A percentile compares a stretch with the other conserved stretches of the same genome.
phyloP scores from a whole-genome alignment of 1,284 basidiomycete species.

The Irpex rosettiformis region DNA sequence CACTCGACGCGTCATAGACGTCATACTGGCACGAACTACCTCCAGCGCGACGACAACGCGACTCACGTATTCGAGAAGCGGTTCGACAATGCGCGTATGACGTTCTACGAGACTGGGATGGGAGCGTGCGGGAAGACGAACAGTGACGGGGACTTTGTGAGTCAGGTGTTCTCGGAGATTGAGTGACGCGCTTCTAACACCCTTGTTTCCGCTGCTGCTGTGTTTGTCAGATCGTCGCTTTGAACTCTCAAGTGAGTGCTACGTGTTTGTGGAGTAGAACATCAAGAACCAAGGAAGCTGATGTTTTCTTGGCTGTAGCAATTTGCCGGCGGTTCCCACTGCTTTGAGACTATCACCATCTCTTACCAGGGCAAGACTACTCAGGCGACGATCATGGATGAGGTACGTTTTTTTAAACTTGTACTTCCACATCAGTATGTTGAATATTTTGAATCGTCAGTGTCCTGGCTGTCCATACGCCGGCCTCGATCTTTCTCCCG shows the following conservation, averaged over 20 bases:
- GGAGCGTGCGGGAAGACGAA: constrained; percentile 37
- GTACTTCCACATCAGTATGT: not conserved
- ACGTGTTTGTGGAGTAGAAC: not conserved
- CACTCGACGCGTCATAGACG: constrained; percentile 10
- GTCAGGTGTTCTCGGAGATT: constrained; percentile 19
- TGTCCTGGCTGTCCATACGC: constrained; percentile 21
- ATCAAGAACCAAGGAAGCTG: too few relatives aligned
- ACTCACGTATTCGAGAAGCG: constrained; percentile 20
- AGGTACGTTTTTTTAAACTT: constrained; percentile 23
- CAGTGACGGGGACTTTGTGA: constrained; percentile 31
- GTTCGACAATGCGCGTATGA: constrained; percentile 29
- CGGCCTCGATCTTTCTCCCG: constrained; percentile 31
- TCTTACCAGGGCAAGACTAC: constrained; percentile 42
- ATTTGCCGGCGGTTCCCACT: constrained; percentile 34
- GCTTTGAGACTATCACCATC: constrained; percentile 47
- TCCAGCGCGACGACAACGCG: not conserved
- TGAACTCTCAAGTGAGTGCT: constrained; percentile 31
- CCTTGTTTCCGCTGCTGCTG: not conserved
- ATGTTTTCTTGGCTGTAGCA: too few relatives aligned
- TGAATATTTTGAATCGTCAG: constrained; percentile 7
- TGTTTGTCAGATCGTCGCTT: constrained; percentile 32
- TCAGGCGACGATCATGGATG: constrained; percentile 41
- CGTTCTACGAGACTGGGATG: constrained; percentile 31
- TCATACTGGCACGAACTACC: constrained; percentile 10
- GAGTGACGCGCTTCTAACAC: not conserved